phyloP scores from a whole-genome alignment of 352 stramenopile genomes.

The Thraustochytrium aureum region DNA sequence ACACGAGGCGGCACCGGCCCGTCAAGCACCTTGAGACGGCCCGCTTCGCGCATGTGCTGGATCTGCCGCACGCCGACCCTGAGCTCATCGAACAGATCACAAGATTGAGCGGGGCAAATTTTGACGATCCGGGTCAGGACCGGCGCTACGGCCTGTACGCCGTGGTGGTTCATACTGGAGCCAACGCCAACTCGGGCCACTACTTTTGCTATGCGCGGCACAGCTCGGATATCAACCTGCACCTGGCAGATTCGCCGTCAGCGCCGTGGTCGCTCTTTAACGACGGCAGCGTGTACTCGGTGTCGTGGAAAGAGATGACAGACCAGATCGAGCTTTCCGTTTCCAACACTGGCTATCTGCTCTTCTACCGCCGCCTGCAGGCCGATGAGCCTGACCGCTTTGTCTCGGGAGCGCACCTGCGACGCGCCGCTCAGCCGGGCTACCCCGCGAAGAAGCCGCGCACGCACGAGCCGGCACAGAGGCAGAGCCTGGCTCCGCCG shows the following conservation, averaged over 20 bases:
- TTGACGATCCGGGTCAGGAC: not conserved
- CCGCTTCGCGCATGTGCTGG: conserved; percentile 27
- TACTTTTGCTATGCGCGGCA: conserved; percentile 84
- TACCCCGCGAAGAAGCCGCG: conserved; percentile 30
- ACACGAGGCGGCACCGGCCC: conserved; percentile 7
- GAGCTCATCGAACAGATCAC: not conserved
- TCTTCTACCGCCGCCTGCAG: conserved; percentile 84
- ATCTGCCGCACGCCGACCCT: not conserved
- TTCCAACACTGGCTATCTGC: conserved; percentile 78
- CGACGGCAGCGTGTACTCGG: conserved; percentile 73
- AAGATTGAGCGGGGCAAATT: not conserved
- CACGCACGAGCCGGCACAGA: not conserved
- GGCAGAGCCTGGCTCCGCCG: too few relatives aligned
- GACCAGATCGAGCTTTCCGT: conserved; percentile 70
- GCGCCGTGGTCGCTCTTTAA: conserved; percentile 87
- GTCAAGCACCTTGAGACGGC: conserved; percentile 41
- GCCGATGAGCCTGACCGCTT: conserved; percentile 23
- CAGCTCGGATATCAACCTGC: conserved; percentile 70
- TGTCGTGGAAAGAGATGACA: conserved; percentile 77
- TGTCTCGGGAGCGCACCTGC: not conserved
- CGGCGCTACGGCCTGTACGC: conserved; percentile 76
- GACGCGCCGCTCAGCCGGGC: not conserved
- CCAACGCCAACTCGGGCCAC: conserved; percentile 81
- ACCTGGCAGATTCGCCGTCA: conserved; percentile 71
- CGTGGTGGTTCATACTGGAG: conserved; percentile 78